phyloP scores from a whole-genome alignment of 208 protist genomes.

The Trypanosomatidae sp. region DNA sequence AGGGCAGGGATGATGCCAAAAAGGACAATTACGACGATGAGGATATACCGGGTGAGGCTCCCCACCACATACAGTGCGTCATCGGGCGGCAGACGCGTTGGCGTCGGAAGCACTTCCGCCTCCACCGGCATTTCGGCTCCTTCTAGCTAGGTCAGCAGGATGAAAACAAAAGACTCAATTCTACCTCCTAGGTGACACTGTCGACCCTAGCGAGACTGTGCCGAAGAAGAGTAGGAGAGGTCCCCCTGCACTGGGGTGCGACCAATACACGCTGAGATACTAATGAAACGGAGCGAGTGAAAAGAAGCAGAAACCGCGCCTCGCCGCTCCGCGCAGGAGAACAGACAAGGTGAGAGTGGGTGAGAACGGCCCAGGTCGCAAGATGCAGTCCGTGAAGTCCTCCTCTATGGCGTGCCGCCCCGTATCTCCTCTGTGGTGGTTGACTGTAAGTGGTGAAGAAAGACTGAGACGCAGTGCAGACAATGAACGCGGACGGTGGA shows the following conservation, averaged over 20 bases:
- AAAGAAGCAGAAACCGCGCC: neutral
- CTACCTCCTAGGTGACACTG: neutral
- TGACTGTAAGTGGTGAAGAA: neutral
- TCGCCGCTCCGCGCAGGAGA: neutral
- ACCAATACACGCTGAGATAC: neutral
- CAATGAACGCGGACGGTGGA: neutral
- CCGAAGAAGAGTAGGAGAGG: neutral
- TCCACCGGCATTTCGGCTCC: constrained; percentile 67
- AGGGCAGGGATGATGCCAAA: constrained; percentile 76
- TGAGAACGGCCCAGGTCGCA: neutral
- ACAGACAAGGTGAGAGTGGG: neutral
- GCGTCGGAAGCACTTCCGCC: constrained; percentile 79
- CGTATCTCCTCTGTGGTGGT: neutral
- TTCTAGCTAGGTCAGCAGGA: neutral
- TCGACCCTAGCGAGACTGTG: neutral
- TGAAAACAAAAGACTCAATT: neutral
- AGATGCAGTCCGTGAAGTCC: neutral
- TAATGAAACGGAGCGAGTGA: neutral
- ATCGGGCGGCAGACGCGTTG: constrained; percentile 76
- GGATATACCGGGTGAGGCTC: constrained; percentile 41
- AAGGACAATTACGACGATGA: constrained; percentile 61
- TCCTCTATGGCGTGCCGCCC: neutral
- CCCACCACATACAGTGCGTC: constrained; percentile 68
- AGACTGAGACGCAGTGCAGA: neutral
- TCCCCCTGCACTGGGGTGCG: neutral